Evolutionary conservation across 2,329 filamentous ascomycete genomes (phyloP), one percentile per base, ranked within the genome.

Genomic region (Phyllosticta citrichinensis): DNA sequence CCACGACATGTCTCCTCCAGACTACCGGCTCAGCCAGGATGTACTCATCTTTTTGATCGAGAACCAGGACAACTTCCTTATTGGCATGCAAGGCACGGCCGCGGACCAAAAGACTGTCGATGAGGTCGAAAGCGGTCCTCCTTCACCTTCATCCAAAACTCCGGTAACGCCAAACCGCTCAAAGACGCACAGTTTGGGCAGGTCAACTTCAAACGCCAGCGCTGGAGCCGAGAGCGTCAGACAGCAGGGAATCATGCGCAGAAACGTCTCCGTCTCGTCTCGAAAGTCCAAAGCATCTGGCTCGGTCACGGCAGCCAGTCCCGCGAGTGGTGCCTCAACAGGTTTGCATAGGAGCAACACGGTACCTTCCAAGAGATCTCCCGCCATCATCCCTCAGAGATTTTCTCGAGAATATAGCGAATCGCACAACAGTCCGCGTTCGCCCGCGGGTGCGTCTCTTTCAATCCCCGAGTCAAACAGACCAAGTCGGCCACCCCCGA

Each of bases 21-120:
- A 97, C 70, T 99, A 99, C 72, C 87, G 91, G 33, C 79, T 99
- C 5, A 97, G 95, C 71, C 94, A 99, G 79, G 93, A 94, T 68
- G 93, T 99, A 20, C 82, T 99, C 65, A 96, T 99, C 57, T 99
- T 99, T 74, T 78, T 99, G 67, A 99, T 99, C 66, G 92, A 97
- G 71, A 96, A 99, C 69, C 94, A 99, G 73, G 94, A 99, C 70
- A 90, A 96, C 74, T 99, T 99, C 79, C 79, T 99, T 65, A 95
- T 99, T 65, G 94, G 94, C 60, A 99, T 99, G 94, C 90, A 91
- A 71, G 94, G 94, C 53, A 97, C 92, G n/a, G 92, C 86, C n/a
- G 89, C 92, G n/a, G 92, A 97, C 70, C 90, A 95, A 70, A 86
- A 84, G 63, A 86, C 84, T 8, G 80, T 85, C 56, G 82, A 83